Conservation (phyloP, 106 monocot genomes). For the Narthecium ossifragum region DNA sequence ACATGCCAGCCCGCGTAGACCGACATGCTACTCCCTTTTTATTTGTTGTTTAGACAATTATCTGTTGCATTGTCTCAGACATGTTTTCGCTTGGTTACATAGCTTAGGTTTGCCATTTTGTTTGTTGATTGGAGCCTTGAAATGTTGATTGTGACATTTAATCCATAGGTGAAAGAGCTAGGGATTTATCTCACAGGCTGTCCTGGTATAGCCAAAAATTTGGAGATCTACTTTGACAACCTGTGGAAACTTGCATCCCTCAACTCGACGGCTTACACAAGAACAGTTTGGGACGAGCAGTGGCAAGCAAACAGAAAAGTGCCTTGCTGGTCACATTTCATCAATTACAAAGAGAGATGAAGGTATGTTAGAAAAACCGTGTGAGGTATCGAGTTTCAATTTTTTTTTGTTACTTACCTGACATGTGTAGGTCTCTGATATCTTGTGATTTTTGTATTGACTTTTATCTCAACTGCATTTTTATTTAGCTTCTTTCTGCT, state of each 20-base stretch:
- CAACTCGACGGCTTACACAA: conserved; percentile 57
- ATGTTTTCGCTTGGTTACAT: neutral
- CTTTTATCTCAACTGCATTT: no score
- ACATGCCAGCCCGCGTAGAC: neutral
- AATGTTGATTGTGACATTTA: neutral
- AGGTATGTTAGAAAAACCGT: no score
- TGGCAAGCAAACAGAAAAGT: conserved; percentile 76
- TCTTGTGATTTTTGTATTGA: no score
- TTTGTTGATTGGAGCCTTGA: neutral
- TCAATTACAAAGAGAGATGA: conserved; percentile 63
- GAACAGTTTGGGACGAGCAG: conserved; percentile 57
- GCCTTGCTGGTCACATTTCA: conserved; percentile 95
- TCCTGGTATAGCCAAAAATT: conserved; percentile 47
- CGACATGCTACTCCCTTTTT: neutral
- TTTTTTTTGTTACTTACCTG: no score
- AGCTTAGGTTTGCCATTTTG: no score
- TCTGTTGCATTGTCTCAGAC: neutral
- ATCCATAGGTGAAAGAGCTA: conserved; percentile 82
- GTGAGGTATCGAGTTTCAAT: no score
- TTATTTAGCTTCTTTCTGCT: no score
- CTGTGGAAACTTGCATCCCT: conserved; percentile 70
- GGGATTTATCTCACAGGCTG: conserved; percentile 81
- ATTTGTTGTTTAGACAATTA: neutral
- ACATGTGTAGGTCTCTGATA: no score
- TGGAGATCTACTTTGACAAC: conserved; percentile 74